A percentile compares a stretch with the other conserved stretches of the same genome.
phyloP scores from a whole-genome alignment of 768 basidiomycete genomes.

The Lepiota brunneoincarnata region DNA sequence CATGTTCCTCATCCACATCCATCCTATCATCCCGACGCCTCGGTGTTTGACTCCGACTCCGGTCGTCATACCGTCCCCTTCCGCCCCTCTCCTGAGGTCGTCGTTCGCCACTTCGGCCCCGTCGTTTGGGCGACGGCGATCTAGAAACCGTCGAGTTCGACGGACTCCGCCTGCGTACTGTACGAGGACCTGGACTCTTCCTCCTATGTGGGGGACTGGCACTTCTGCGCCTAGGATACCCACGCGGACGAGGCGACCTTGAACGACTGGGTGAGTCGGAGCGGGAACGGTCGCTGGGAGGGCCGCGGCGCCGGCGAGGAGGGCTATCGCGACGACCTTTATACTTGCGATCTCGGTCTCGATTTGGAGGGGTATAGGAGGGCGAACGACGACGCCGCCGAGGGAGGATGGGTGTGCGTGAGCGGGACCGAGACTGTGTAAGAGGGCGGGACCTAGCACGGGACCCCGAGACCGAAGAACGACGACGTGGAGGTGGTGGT shows the following conservation, averaged over 20 bases:
- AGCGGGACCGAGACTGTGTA: slow-evolving; percentile 41
- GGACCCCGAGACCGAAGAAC: slow-evolving; percentile 31
- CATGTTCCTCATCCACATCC: slow-evolving; percentile 31
- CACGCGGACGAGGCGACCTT: slow-evolving; percentile 35
- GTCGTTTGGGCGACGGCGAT: slow-evolving; percentile 28
- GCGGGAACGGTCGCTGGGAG: slow-evolving; percentile 29
- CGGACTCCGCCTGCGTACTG: slow-evolving; percentile 23
- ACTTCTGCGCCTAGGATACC: slow-evolving; percentile 44
- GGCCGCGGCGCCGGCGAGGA: slow-evolving; percentile 40
- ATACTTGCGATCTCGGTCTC: slow-evolving; percentile 31
- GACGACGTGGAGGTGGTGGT: slow-evolving; percentile 44
- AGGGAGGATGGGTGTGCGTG: slow-evolving; percentile 35
- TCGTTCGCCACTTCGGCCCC: slow-evolving; percentile 24
- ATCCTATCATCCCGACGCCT: slow-evolving; percentile 26
- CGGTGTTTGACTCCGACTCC: slow-evolving; percentile 30
- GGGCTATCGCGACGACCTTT: slow-evolving; percentile 42
- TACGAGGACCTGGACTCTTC: slow-evolving; percentile 29
- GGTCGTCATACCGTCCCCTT: slow-evolving; percentile 16
- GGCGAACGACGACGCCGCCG: slow-evolving; percentile 40
- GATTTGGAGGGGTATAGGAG: slow-evolving; percentile 52
- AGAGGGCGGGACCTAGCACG: slow-evolving; percentile 26
- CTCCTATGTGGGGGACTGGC: slow-evolving; percentile 34
- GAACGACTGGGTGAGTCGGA: slow-evolving; percentile 36
- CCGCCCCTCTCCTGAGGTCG: slow-evolving; percentile 9
- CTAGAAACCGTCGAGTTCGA: slow-evolving; percentile 21